These are phyloP conservation scores for Epichloe hybrida DNA, from an alignment of 2,329 filamentous ascomycete species.

Conservation along the genomic window DNA sequence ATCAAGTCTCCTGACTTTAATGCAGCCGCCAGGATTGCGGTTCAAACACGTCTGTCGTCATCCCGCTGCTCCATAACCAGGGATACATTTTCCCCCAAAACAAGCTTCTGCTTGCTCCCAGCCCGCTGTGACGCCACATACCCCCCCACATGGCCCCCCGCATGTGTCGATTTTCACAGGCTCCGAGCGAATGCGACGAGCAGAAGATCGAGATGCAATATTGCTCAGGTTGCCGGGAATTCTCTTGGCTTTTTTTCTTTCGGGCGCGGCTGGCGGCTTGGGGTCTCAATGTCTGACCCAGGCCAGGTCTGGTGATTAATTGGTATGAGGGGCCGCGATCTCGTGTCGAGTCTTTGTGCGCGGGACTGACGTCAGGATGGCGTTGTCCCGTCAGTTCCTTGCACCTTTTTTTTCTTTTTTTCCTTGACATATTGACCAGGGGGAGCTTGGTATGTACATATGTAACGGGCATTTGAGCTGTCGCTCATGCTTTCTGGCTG, in stretches of 20 bases:
- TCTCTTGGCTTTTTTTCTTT: not conserved
- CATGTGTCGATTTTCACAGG: no score
- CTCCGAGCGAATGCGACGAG: constrained; percentile 2
- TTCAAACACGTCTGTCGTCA: not conserved
- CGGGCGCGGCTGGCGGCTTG: no score
- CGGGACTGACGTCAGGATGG: not conserved
- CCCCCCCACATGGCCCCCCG: no score
- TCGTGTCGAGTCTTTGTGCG: no score
- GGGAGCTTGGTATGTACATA: not conserved
- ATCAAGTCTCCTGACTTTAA: not conserved
- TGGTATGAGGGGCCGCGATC: not conserved
- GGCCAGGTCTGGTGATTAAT: not conserved
- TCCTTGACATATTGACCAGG: not conserved
- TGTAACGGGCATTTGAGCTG: no score
- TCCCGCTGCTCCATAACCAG: not conserved
- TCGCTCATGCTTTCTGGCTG: no score
- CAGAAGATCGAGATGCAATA: no score
- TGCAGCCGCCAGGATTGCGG: not conserved
- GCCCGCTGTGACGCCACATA: no score
- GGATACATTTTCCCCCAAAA: not conserved
- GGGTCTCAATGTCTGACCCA: not conserved
- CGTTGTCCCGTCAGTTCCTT: not conserved
- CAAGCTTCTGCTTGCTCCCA: no score
- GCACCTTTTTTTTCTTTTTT: no score
- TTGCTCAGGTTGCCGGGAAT: no score